A percentile compares a stretch with the other conserved stretches of the same genome.
phyloP scores from a whole-genome alignment of 164 flowering plant genomes.

The Euptelea pleiosperma region DNA sequence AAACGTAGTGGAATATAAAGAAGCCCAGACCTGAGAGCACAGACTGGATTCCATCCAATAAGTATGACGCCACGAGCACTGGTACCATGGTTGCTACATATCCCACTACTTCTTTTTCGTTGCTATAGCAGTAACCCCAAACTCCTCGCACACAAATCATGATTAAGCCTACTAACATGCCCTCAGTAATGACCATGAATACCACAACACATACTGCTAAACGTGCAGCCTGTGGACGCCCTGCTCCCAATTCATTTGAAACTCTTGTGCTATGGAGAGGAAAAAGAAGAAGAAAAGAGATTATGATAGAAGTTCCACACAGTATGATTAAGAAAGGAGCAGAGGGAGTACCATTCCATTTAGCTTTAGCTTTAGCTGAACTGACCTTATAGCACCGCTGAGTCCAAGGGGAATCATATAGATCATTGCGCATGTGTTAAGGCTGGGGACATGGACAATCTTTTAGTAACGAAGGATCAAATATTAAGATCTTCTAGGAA shows the following conservation, averaged over 20 bases:
- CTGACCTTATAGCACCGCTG: conserved; percentile 17
- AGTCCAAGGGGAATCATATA: conserved; percentile 16
- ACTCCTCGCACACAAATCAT: conserved; percentile 25
- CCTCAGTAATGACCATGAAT: conserved; percentile 18
- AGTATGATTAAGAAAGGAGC: too few species aligned
- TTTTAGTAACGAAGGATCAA: too few species aligned
- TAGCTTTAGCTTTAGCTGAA: not conserved
- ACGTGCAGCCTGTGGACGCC: conserved; percentile 33
- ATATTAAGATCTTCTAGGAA: too few species aligned
- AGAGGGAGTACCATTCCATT: too few species aligned
- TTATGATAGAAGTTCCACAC: too few species aligned
- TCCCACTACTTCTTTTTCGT: conserved; percentile 34
- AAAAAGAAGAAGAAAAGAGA: not conserved
- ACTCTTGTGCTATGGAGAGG: too few species aligned
- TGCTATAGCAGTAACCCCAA: conserved; percentile 35
- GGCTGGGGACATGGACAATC: not conserved
- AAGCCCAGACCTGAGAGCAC: too few species aligned
- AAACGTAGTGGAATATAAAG: too few species aligned
- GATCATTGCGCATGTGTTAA: conserved; percentile 8
- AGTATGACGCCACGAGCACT: conserved; percentile 39
- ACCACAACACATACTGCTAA: conserved; percentile 25
- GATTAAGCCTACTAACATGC: conserved; percentile 13
- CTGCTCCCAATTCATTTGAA: conserved; percentile 49
- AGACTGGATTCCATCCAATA: conserved; percentile 48
- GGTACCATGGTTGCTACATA: conserved; percentile 49